Percentiles rank a stretch among this genome's conserved stretches.
phyloP scores from a whole-genome alignment of 257 asterid genomes.

The Solanum virginianum region DNA sequence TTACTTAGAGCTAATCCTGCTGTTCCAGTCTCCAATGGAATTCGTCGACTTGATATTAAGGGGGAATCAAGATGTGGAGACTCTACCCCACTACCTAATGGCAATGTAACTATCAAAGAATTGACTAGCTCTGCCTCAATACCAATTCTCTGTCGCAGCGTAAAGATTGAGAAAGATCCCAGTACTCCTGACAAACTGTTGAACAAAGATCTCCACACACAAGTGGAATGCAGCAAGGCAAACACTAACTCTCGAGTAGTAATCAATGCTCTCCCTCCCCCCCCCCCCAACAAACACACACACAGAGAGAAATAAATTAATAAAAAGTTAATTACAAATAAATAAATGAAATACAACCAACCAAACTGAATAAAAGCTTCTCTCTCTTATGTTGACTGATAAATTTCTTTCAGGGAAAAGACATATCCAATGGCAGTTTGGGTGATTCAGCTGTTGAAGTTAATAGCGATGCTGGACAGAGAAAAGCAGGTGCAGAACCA shows the following conservation, averaged over 20 bases:
- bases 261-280: neutral
- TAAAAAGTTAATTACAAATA: too few relatives aligned
- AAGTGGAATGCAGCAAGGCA: constrained; percentile 6
- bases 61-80: neutral
- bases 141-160: constrained; percentile 3
- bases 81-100: constrained; percentile 9
- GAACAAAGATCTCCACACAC: constrained; percentile 5
- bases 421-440: constrained; percentile 9
- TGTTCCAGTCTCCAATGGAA: constrained; percentile 12
- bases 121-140: constrained; percentile 4
- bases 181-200: neutral
- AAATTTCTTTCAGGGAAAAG: constrained; percentile 22
- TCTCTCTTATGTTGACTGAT: neutral
- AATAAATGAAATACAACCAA: neutral
- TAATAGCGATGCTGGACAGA: constrained; percentile 9
- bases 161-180: constrained; percentile 1
- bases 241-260: constrained; percentile 29
- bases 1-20: constrained; percentile 6
- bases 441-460: constrained; percentile 8
- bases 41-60: constrained; percentile 3
- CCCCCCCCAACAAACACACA: too few relatives aligned
- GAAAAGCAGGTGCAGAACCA: neutral
- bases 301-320: too few relatives aligned
- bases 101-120: constrained; percentile 13
- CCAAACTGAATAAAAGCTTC: neutral